Evolutionary conservation across 768 basidiomycete species (phyloP).

Genomic region (Tremella mesenterica): DNA sequence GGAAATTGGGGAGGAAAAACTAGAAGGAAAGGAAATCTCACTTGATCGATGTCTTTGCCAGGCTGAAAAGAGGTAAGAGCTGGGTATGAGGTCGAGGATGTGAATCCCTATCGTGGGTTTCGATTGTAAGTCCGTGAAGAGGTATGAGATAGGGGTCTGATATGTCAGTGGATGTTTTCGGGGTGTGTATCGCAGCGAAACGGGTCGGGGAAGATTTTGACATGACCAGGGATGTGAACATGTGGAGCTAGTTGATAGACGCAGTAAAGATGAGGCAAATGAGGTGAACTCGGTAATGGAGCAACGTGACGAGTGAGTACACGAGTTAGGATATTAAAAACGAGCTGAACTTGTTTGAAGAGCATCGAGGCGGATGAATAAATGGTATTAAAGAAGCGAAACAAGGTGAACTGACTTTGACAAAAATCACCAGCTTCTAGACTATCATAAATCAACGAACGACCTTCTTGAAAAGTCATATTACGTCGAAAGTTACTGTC

Average conservation of each 20-base stretch:
- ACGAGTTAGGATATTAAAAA: no score
- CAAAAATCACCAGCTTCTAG: slow-evolving; percentile 40
- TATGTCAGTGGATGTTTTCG: not conserved
- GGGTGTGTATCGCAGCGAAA: no score
- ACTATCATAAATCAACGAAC: slow-evolving; percentile 39
- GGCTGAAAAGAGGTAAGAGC: slow-evolving; percentile 41
- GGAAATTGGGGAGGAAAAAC: not conserved
- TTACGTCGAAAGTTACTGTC: slow-evolving; percentile 35
- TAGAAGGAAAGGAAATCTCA: slow-evolving; percentile 6
- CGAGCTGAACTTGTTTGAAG: no score
- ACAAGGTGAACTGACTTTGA: slow-evolving; percentile 27
- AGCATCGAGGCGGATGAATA: no score
- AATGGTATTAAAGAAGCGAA: no score
- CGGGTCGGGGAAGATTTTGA: no score
- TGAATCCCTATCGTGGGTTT: slow-evolving; percentile 35
- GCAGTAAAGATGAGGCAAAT: no score
- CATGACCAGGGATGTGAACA: no score
- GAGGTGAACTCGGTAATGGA: no score
- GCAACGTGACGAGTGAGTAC: no score
- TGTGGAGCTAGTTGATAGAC: no score
- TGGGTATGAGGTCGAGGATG: slow-evolving; percentile 42
- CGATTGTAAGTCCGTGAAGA: slow-evolving; percentile 41
- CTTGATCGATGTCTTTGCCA: slow-evolving; percentile 44
- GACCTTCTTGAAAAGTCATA: slow-evolving; percentile 20
- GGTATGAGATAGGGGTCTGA: slow-evolving; percentile 41